These are phyloP conservation scores for Mortierella sp. DNA, from an alignment of 371 early-diverging fungal species.

Conservation along the genomic window DNA sequence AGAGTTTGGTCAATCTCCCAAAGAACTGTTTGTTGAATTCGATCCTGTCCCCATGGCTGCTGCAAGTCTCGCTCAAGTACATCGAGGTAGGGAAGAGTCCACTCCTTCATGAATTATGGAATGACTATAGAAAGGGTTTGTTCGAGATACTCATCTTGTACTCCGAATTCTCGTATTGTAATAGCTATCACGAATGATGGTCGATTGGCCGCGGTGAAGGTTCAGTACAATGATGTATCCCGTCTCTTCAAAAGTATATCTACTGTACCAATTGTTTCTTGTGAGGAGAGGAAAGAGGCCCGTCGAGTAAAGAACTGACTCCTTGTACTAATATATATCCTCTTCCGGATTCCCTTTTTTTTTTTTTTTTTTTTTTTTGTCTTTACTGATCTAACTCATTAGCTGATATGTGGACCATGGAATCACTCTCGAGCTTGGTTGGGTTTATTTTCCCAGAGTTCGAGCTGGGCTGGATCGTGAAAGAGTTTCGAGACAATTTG, in stretches of 20 bases:
- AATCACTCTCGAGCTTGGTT: conserved; percentile 70
- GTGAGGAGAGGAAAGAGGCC: not conserved
- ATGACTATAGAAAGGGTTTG: too few relatives aligned
- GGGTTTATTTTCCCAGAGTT: conserved; percentile 86
- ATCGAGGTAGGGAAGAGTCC: conserved; percentile 32
- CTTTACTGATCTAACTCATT: conserved; percentile 2
- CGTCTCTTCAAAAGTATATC: conserved; percentile 48
- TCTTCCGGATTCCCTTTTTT: conserved; percentile 1
- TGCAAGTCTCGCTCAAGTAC: conserved; percentile 61
- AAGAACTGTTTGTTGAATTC: conserved; percentile 53
- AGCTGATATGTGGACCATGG: conserved; percentile 66
- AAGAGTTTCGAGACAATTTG: conserved; percentile 85
- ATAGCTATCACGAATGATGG: conserved; percentile 56
- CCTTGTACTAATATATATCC: conserved; percentile 19
- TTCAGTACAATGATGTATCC: conserved; percentile 59
- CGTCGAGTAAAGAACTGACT: conserved; percentile 14
- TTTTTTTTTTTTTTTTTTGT: conserved; percentile 17
- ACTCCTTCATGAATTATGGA: not conserved
- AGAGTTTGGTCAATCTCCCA: conserved; percentile 53
- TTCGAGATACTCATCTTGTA: too few relatives aligned
- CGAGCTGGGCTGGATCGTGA: conserved; percentile 90
- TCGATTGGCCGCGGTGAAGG: conserved; percentile 58
- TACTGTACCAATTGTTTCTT: not conserved
- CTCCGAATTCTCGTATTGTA: not conserved
- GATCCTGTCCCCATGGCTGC: conserved; percentile 58